Evolutionary conservation across 805 yeast genomes (phyloP).

Genomic region (Candida ipomoeae): DNA sequence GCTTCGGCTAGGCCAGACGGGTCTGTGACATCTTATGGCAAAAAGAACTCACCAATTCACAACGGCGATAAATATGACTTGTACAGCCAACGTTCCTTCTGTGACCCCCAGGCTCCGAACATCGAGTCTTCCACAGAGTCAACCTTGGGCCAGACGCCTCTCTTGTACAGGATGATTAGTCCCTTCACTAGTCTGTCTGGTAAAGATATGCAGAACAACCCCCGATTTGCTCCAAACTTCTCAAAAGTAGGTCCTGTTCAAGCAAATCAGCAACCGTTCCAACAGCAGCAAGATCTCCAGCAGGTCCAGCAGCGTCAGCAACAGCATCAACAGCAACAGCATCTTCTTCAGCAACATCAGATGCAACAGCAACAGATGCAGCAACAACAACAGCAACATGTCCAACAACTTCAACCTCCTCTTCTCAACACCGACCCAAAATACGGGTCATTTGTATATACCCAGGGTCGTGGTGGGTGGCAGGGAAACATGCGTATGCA

Average conservation of each 20-base stretch:
- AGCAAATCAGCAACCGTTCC: background rate
- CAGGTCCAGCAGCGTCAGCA: slow-evolving; percentile 11
- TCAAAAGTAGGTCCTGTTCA: background rate
- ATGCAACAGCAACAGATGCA: slow-evolving; percentile 9
- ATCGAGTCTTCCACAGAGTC: background rate
- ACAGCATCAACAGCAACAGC: slow-evolving; percentile 19
- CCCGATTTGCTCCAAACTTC: background rate
- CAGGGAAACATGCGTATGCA: slow-evolving; percentile 1
- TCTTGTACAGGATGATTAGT: background rate
- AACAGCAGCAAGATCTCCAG: background rate
- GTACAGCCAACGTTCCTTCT: background rate
- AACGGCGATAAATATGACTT: background rate
- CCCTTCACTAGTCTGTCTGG: slow-evolving; percentile 1
- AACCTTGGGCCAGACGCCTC: background rate
- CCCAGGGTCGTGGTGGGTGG: background rate
- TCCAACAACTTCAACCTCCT: background rate
- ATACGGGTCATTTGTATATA: background rate
- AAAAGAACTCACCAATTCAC: background rate
- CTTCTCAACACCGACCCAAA: background rate
- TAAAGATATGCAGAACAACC: background rate
- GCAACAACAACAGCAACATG: background rate
- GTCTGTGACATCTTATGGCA: background rate
- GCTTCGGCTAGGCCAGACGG: background rate
- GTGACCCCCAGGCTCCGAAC: background rate
- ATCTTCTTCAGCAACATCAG: slow-evolving; percentile 7